phyloP scores from a whole-genome alignment of 768 basidiomycete species.

The Lactarius indigo region DNA sequence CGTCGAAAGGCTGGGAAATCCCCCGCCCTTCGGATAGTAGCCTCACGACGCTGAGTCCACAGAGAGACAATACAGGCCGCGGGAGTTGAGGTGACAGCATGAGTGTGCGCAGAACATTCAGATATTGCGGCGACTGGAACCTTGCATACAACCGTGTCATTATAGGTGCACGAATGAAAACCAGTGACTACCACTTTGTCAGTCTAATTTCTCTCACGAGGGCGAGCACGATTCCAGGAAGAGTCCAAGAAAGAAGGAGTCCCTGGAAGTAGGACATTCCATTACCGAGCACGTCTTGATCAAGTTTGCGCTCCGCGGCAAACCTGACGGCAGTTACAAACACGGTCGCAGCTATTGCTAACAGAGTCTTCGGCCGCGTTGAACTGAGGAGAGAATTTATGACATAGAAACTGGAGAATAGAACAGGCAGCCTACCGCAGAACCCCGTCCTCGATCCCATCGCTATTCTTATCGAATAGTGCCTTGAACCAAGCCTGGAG shows the following conservation, averaged over 20 bases:
- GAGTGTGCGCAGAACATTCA: slow-evolving; percentile 65
- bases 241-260: slow-evolving; percentile 73
- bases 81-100: slow-evolving; percentile 65
- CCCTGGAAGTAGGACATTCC: slow-evolving; percentile 76
- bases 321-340: slow-evolving; percentile 59
- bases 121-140: slow-evolving; percentile 45
- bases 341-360: slow-evolving; percentile 64
- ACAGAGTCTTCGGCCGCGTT: slow-evolving; percentile 63
- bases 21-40: slow-evolving; percentile 40
- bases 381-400: slow-evolving; percentile 40
- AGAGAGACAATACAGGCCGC: slow-evolving; percentile 59
- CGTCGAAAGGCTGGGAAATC: slow-evolving; percentile 34
- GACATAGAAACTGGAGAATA: background rate
- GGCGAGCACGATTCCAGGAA: slow-evolving; percentile 66
- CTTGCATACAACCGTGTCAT: slow-evolving; percentile 33
- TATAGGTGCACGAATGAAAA: background rate
- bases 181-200: slow-evolving; percentile 4
- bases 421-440: slow-evolving; percentile 29
- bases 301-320: slow-evolving; percentile 51
- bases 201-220: slow-evolving; percentile 56
- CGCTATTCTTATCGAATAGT: slow-evolving; percentile 69
- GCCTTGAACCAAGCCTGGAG: slow-evolving; percentile 66
- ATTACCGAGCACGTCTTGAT: slow-evolving; percentile 63
- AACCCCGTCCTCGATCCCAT: slow-evolving; percentile 82
- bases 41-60: slow-evolving; percentile 52